Evolutionary conservation across 345 rosid species (phyloP), one percentile per base, ranked within the genome.

Genomic region (Syzygium aqueum): DNA sequence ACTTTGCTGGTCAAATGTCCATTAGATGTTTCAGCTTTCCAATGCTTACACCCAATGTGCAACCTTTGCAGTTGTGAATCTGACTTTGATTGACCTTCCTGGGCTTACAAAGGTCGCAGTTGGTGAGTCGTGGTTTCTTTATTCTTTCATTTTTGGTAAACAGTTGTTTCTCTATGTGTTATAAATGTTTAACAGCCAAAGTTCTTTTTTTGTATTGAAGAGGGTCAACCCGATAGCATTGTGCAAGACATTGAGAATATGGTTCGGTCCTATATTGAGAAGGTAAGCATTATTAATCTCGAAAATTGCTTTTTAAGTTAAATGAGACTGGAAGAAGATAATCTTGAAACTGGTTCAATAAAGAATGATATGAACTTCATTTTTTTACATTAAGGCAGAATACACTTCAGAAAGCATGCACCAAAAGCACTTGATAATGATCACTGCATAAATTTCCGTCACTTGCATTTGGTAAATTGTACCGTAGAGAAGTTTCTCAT

Each of bases 21-120:
- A 73, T 67, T 73, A 33, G 80, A 73, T 5, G 13, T 19, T 33
- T 73, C 37, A 33, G 25, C 23, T 37, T 73, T 17, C 80, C 46
- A 73, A 73, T 73, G 49, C 80, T 73, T 1, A 73, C 80, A 52
- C 52, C 61, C 13, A 52, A n/a, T 84, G 8, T 9, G 67, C 83
- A 53, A 54, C 51, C 85, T 87, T 86, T 65, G 93, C 92, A 96
- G 99, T 97, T 92, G 99, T 96, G 87, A 97, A 97, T 92, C 91
- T 97, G 95, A 97, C 99, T 61, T 91, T 97, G 90, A 87, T 97
- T 82, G 99, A 97, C 91, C 99, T 96, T 90, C 99, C 99, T 85
- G 99, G 99, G 73, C 96, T 97, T 84, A 97, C 99, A 84, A 97
- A 97, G 93, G 97, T 97, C 89, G 99, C 99, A 90, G 94, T 97